Conservation (phyloP, 2,329 filamentous ascomycete species). For the Trichophaea hybrida region DNA sequence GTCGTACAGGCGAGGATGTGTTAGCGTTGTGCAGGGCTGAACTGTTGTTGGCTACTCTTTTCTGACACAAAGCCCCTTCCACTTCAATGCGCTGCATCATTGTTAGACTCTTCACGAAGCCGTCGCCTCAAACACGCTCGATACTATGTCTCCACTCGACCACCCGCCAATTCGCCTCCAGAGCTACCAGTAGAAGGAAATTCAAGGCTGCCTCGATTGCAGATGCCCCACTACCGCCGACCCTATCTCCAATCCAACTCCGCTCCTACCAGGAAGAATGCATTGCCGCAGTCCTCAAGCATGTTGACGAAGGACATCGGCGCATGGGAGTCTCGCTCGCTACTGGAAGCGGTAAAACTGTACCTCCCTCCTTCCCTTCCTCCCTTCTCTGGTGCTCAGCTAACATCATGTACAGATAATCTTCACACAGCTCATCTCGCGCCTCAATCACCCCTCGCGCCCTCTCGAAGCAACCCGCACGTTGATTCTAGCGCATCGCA, state of each 20-base stretch:
- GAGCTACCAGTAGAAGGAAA: neutral
- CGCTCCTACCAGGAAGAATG: conserved; percentile 85
- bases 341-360: conserved; percentile 80
- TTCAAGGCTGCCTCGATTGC: neutral
- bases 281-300: conserved; percentile 61
- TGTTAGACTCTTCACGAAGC: neutral
- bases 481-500: conserved; percentile 78
- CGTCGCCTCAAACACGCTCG: neutral
- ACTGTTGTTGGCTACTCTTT: neutral
- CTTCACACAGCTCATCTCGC: conserved; percentile 86
- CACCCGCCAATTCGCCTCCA: neutral
- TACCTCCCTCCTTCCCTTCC: conserved; percentile 28
- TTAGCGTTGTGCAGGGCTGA: neutral
- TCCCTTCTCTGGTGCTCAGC: neutral
- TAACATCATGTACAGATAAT: conserved; percentile 51
- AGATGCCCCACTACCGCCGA: neutral
- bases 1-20: no score
- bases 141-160: neutral
- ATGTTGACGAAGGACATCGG: conserved; percentile 57
- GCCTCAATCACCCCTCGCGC: conserved; percentile 37
- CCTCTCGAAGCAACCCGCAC: conserved; percentile 50
- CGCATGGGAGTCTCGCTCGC: conserved; percentile 72
- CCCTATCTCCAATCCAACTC: conserved; percentile 34
- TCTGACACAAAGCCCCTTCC: neutral
- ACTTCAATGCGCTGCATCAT: neutral